These are phyloP conservation scores for Arachis hypogaea DNA, from an alignment of 306 rosid species.

Conservation along the genomic window DNA sequence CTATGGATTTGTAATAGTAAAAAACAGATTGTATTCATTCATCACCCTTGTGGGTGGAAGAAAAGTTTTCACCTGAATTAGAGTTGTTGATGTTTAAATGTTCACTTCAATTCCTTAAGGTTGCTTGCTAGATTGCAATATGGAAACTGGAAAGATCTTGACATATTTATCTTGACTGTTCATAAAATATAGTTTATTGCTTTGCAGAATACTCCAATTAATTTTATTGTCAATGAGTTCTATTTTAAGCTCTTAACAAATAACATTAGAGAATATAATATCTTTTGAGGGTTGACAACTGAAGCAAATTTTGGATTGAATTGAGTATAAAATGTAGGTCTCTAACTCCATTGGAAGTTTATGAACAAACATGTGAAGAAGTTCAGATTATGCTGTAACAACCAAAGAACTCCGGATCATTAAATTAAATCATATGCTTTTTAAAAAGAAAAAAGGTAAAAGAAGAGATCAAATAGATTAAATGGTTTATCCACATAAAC, in stretches of 20 bases:
- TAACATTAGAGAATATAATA: too few species aligned
- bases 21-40: neutral
- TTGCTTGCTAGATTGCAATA: neutral
- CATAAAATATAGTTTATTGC: too few species aligned
- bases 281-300: neutral
- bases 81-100: slow-evolving; percentile 1
- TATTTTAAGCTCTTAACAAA: too few species aligned
- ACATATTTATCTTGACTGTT: too few species aligned
- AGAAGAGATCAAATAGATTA: slow-evolving; percentile 8
- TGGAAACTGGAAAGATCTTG: too few species aligned
- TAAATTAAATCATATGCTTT: neutral
- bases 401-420: neutral
- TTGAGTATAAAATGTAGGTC: neutral
- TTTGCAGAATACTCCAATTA: too few species aligned
- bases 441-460: neutral
- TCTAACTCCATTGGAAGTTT: slow-evolving; percentile 12
- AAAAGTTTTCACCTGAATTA: neutral
- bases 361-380: slow-evolving; percentile 26
- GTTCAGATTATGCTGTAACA: slow-evolving; percentile 8
- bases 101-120: neutral
- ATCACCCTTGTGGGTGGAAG: neutral
- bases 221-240: too few species aligned
- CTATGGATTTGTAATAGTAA: neutral
- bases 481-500: slow-evolving; percentile 48
- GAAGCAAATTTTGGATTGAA: neutral